Conservation (phyloP, 192 early-diverging fungal species). For the Linnemannia elongata region DNA sequence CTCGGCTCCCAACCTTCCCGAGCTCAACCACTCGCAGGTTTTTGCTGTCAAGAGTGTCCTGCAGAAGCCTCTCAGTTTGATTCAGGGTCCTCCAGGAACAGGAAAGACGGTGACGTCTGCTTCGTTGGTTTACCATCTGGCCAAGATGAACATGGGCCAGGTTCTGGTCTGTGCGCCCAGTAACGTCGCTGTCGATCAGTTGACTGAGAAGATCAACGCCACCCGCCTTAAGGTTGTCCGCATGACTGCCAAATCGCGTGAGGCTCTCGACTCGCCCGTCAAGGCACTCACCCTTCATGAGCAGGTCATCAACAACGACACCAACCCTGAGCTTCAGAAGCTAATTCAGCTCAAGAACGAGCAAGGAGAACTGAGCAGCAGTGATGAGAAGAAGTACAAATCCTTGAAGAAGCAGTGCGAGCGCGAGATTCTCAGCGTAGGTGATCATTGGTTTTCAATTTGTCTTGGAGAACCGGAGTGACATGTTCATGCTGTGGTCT, state of each 20-base stretch:
- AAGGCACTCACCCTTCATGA: slow-evolving; percentile 96
- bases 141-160: slow-evolving; percentile 89
- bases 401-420: slow-evolving; percentile 88
- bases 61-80: slow-evolving; percentile 92
- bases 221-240: slow-evolving; percentile 97
- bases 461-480: background rate
- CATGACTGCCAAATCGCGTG: slow-evolving; percentile 92
- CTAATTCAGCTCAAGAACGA: slow-evolving; percentile 89
- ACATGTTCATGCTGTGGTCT: background rate
- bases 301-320: slow-evolving; percentile 96
- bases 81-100: slow-evolving; percentile 97
- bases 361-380: slow-evolving; percentile 90
- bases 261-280: slow-evolving; percentile 95
- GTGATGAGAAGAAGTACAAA: slow-evolving; percentile 91
- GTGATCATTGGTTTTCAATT: background rate
- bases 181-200: slow-evolving; percentile 99
- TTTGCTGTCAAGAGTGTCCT: slow-evolving; percentile 94
- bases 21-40: slow-evolving; percentile 97
- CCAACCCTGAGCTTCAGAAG: slow-evolving; percentile 94
- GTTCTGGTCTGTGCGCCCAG: slow-evolving; percentile 99
- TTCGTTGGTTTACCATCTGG: slow-evolving; percentile 97
- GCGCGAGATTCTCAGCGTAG: slow-evolving; percentile 87
- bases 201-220: slow-evolving; percentile 96
- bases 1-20: slow-evolving; percentile 93
- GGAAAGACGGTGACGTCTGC: slow-evolving; percentile 99